Evolutionary conservation across 2,329 filamentous ascomycete genomes (phyloP).

Genomic region (Monosporascus ibericus): DNA sequence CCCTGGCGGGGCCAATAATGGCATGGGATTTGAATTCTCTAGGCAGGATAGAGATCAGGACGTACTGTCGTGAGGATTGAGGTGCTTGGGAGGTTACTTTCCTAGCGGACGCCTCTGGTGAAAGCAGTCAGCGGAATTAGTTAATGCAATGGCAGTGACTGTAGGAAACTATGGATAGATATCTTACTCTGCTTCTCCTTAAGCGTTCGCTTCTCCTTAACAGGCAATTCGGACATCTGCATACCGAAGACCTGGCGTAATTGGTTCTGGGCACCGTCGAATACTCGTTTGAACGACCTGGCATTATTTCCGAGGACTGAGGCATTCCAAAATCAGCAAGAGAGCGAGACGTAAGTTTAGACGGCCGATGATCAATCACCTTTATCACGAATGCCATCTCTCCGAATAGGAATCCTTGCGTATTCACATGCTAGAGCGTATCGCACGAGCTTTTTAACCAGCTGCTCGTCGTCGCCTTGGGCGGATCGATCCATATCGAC

Average conservation of each 20-base stretch:
- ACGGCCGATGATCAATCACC: slow-evolving; percentile 33
- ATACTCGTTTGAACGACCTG: slow-evolving; percentile 70
- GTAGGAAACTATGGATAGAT: not conserved
- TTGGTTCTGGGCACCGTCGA: slow-evolving; percentile 67
- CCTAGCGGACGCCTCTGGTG: slow-evolving; percentile 28
- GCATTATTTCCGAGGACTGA: slow-evolving; percentile 65
- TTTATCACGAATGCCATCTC: slow-evolving; percentile 59
- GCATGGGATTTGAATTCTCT: slow-evolving; percentile 56
- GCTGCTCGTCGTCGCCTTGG: slow-evolving; percentile 37
- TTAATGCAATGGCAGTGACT: not conserved
- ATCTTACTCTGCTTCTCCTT: slow-evolving; percentile 67
- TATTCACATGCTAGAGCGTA: slow-evolving; percentile 63
- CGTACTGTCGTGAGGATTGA: slow-evolving; percentile 63
- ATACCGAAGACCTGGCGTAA: slow-evolving; percentile 78
- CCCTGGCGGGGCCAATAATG: slow-evolving; percentile 63
- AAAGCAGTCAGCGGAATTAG: slow-evolving; percentile 2
- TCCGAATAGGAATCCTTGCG: slow-evolving; percentile 51
- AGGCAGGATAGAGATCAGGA: slow-evolving; percentile 70
- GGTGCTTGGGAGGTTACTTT: slow-evolving; percentile 40
- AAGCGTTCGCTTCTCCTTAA: slow-evolving; percentile 73
- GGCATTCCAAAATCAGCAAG: not conserved
- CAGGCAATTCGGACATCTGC: slow-evolving; percentile 79
- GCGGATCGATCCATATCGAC: slow-evolving; percentile 12
- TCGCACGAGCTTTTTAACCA: slow-evolving; percentile 62
- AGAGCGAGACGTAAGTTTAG: not conserved